Base-by-base conservation (phyloP, 257 asterid genomes). In the Gentiana dahurica region DNA sequence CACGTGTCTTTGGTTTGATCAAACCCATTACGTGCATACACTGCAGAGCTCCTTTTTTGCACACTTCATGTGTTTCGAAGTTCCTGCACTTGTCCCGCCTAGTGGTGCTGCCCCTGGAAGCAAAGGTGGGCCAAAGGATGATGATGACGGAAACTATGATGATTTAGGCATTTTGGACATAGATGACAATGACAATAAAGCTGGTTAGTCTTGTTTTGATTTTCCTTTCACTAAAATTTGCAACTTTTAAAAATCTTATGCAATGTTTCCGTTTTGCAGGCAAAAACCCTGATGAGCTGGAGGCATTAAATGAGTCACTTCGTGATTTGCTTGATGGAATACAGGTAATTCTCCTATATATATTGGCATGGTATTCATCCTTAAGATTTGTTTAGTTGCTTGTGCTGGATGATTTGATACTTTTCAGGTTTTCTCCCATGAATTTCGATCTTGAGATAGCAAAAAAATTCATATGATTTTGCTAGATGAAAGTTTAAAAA, bases 41-140 rank as follows among this genome's bases (percentile, higher is more conserved):
- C 56, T 71, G 70, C 86, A 92, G 99, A 85, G 97, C 73, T 83
- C 95, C 12, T 92, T 92, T 72, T 83, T 83, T 64, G 94, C 99
- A 55, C 95, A 83, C 63, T 92, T 92, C 63, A 85, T 92, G 99
- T 92, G 99, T 86, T 92, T 92, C 74, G 95, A 85, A 73, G 81
- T 87, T 76, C 80, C 85, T 64, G 79, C 87, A 63, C 88, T 85
- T 72, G 81, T 76, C 71, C 87, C 91, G 32, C 76, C 84, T 2
- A 95, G 81, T 50, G 81, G 80, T 57, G 65, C 50, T 78, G 76
- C 76, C 62, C 70, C 79, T 69, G 87, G 79, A 36, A 81, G 64
- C 71, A 81, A 81, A 75, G 58, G 69, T 61, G 80, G 65, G 55
- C 64, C 69, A 55, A 65, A 34, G 49, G 80, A 75, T 55, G 76